Evolutionary conservation across 495 filamentous ascomycete species (phyloP), one percentile per base, ranked within the genome.

Genomic region (Penicillium bialowiezense): DNA sequence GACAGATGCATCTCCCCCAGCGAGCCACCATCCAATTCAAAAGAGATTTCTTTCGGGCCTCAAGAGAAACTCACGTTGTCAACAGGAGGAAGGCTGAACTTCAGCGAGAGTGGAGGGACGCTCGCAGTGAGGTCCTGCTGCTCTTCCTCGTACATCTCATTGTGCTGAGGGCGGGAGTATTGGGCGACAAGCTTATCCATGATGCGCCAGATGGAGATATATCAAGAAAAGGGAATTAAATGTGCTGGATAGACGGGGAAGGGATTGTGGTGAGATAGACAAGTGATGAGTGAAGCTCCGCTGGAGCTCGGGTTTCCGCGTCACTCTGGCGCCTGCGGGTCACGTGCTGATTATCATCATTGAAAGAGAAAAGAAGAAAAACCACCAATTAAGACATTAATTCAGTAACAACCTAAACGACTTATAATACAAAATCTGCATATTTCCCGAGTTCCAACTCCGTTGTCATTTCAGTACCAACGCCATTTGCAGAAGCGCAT

Each of bases 131-230:
- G 76, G 60, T 95, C 88, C 59, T 83, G 74, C 64, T 91, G 81
- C 53, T 95, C 85, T 67, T 89, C 81, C 62, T 87, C 79, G 64
- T 83, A 83, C 59, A 79, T 77, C 69, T 93, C 87, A 66, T 82
- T 71, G 54, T 86, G 82, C 64, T 86, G 83, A 28, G 89, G 79
- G 49, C 81, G 83, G 69, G 82, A 85, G 78, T 98, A 97, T 65
- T 84, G 87, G 57, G 91, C 84, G 40, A 98, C 88, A 67, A 98
- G 80, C 58, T 90, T 82, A 72, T 98, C 91, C 93, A 98, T 97
- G 51, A 55, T 79, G 71, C 62, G 54, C 39, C 48, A 48, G 39
- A 44, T 23, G 14, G 23, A 37, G 5, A 40, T 12, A 3, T 34
- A 51, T 41, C 19, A 20, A 24, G 31, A 33, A 6, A 20, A 42